These are phyloP conservation scores for Sclerospora graminicola DNA, from an alignment of 352 stramenopile genomes.

Conservation along the genomic window DNA sequence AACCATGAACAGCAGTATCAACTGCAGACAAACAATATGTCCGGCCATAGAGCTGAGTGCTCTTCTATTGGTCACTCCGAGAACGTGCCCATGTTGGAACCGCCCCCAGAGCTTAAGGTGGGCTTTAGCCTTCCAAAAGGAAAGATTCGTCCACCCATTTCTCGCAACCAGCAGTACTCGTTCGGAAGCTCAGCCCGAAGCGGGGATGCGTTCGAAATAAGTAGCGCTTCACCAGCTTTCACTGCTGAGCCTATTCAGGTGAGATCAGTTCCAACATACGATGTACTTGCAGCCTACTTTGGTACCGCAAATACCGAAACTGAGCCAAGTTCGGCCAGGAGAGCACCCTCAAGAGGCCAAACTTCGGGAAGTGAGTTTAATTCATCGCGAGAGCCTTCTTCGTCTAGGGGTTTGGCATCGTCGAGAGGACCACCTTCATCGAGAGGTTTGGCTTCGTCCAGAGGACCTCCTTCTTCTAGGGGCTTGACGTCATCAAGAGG, in stretches of 20 bases:
- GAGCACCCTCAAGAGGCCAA: constrained; percentile 5
- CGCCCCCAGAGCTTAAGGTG: constrained; percentile 13
- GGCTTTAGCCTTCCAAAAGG: constrained; percentile 12
- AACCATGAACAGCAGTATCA: constrained; percentile 15
- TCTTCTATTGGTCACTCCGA: constrained; percentile 14
- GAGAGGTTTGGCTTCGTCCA: constrained; percentile 8
- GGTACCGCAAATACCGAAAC: constrained; percentile 18
- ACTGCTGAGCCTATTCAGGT: constrained; percentile 11
- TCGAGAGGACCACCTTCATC: constrained; percentile 17
- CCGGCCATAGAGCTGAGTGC: constrained; percentile 17
- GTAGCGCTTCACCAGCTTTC: constrained; percentile 5
- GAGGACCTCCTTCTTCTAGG: background rate
- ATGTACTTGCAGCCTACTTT: constrained; percentile 30
- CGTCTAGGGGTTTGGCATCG: constrained; percentile 6
- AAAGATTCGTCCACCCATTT: constrained; percentile 12
- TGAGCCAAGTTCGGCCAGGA: background rate
- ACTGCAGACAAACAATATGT: constrained; percentile 10
- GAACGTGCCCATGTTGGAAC: constrained; percentile 23
- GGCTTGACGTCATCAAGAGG: constrained; percentile 6
- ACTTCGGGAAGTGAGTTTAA: constrained; percentile 2
- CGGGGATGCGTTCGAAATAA: constrained; percentile 7
- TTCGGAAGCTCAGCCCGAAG: constrained; percentile 14
- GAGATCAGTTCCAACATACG: constrained; percentile 21
- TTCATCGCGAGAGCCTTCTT: constrained; percentile 9
- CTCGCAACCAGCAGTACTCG: constrained; percentile 31